Conservation (phyloP, 2,329 filamentous ascomycete species). For the Nakataea oryzae region DNA sequence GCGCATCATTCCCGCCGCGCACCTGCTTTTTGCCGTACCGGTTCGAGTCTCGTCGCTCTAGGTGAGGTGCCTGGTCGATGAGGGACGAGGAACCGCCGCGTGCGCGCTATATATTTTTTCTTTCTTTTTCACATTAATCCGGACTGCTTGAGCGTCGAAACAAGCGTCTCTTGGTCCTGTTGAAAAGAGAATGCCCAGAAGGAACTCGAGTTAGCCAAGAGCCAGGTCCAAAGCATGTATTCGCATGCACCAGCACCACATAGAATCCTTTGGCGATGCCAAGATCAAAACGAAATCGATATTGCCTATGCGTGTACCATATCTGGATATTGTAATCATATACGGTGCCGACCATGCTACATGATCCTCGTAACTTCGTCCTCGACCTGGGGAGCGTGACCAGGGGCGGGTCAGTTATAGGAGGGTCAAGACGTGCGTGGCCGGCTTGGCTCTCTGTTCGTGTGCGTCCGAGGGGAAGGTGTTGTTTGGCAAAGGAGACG, state of each 20-base stretch:
- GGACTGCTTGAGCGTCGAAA: neutral
- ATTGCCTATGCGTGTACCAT: neutral
- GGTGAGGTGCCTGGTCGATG: neutral
- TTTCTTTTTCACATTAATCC: neutral
- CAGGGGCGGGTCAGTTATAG: neutral
- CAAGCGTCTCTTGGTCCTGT: neutral
- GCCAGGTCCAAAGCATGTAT: neutral
- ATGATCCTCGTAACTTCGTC: constrained; percentile 87
- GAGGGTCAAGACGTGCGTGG: neutral
- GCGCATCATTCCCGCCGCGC: neutral
- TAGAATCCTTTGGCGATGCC: neutral
- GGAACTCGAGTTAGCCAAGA: neutral
- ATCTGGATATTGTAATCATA: neutral
- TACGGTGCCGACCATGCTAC: constrained; percentile 35
- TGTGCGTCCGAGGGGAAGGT: neutral
- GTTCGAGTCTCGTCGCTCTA: neutral
- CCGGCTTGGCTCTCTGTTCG: neutral
- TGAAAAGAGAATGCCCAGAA: neutral
- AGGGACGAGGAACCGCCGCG: neutral
- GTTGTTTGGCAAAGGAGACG: neutral
- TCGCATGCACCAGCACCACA: neutral
- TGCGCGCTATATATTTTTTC: neutral
- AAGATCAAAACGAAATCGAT: neutral
- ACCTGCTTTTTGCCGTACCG: neutral
- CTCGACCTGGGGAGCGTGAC: constrained; percentile 56